Conservation (phyloP, 139 green algal species). For the Zygnema circumcarinatum region DNA sequence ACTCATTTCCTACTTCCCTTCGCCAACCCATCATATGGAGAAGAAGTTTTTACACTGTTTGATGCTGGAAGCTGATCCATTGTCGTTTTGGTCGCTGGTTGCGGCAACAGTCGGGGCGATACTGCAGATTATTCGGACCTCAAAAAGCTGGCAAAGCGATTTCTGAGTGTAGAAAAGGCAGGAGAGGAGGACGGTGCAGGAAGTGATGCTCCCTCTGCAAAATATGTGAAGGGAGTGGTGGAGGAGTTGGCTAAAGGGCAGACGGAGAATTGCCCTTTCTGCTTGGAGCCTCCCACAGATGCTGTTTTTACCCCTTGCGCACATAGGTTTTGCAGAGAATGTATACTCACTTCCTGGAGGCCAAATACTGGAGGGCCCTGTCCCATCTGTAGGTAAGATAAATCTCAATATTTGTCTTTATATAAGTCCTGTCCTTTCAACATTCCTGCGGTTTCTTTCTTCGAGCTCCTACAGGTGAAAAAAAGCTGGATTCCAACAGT, state of each 20-base stretch:
- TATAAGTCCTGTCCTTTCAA: too few species aligned
- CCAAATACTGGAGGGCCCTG: too few species aligned
- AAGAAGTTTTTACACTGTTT: not conserved
- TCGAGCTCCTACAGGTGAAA: too few species aligned
- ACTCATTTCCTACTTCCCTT: not conserved
- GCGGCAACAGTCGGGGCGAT: constrained; percentile 56
- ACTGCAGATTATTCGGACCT: constrained; percentile 46
- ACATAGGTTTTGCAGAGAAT: constrained; percentile 83
- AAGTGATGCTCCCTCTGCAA: not conserved
- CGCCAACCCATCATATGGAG: not conserved
- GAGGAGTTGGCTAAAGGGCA: constrained; percentile 32
- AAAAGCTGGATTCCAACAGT: too few species aligned
- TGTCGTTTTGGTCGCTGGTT: constrained; percentile 1
- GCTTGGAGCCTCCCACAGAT: constrained; percentile 43
- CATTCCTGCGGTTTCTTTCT: too few species aligned
- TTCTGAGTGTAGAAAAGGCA: not conserved
- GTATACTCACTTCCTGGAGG: constrained; percentile 79
- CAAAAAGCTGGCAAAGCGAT: constrained; percentile 32
- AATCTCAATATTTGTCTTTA: too few species aligned
- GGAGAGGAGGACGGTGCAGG: not conserved
- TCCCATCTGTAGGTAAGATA: too few species aligned
- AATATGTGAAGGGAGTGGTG: constrained; percentile 39
- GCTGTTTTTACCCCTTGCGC: constrained; percentile 68
- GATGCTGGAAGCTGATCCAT: not conserved
- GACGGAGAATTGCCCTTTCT: constrained; percentile 57